A percentile compares a stretch with the other conserved stretches of the same genome.
These are phyloP conservation scores for Fagopyrum homotropicum DNA, from an alignment of 148 eudicot species.

Conservation along the genomic window DNA sequence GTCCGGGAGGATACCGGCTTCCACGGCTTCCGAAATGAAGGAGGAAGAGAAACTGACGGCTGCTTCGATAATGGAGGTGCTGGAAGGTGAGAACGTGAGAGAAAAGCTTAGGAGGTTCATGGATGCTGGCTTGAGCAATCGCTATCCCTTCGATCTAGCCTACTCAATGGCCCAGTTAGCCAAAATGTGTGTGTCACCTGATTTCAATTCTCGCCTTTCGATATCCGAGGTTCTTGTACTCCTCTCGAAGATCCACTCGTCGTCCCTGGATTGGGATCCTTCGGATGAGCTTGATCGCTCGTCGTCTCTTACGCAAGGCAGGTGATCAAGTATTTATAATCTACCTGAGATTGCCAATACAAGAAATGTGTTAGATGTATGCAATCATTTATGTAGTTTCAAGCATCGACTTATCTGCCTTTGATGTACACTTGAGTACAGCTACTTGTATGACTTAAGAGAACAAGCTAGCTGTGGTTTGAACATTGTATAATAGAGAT, in stretches of 20 bases:
- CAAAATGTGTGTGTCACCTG: conserved; percentile 43
- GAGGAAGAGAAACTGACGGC: conserved; percentile 20
- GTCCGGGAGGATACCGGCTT: conserved; percentile 57
- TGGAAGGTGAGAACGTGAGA: conserved; percentile 58
- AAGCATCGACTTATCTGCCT: neutral
- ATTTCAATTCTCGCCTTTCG: conserved; percentile 47
- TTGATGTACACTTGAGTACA: neutral
- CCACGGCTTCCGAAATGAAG: neutral
- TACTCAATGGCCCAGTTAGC: conserved; percentile 66
- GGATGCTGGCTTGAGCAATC: conserved; percentile 36
- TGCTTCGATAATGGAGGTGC: conserved; percentile 29
- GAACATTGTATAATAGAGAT: too few relatives aligned
- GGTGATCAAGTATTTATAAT: neutral
- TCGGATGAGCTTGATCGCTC: conserved; percentile 36
- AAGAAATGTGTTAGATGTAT: neutral
- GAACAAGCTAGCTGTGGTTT: too few relatives aligned
- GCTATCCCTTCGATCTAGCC: conserved; percentile 69
- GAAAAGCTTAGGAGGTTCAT: conserved; percentile 52
- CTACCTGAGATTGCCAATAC: neutral
- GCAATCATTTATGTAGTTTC: neutral
- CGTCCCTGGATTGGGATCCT: conserved; percentile 79
- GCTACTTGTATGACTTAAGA: neutral
- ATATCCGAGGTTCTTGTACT: conserved; percentile 46
- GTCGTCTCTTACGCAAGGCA: conserved; percentile 3
- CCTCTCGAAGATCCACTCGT: conserved; percentile 50